Evolutionary conservation across 495 filamentous ascomycete genomes (phyloP).

Genomic region (Neurospora sp.): DNA sequence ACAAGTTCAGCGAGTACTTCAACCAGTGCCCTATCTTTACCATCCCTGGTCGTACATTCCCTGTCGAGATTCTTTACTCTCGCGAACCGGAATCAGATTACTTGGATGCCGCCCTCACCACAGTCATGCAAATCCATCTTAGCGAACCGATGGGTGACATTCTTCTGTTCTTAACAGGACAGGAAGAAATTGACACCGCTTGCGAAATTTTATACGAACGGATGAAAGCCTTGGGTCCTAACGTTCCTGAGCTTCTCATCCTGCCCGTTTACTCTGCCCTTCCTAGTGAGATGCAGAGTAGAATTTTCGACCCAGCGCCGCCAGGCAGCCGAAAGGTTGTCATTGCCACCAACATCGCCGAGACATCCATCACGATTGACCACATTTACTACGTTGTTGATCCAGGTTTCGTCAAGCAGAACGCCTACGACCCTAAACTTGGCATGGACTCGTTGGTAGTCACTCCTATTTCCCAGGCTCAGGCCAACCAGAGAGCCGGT

Average conservation of each 20-base stretch:
- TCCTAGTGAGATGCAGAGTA: slow-evolving; percentile 87
- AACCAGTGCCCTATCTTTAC: slow-evolving; percentile 91
- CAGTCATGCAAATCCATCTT: slow-evolving; percentile 97
- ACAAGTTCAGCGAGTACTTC: slow-evolving; percentile 95
- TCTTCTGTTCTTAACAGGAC: slow-evolving; percentile 88
- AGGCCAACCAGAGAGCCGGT: slow-evolving; percentile 89
- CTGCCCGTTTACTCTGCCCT: slow-evolving; percentile 90
- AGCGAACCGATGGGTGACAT: slow-evolving; percentile 88
- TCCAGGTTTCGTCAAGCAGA: slow-evolving; percentile 96
- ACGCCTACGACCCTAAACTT: slow-evolving; percentile 91
- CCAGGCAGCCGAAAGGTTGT: slow-evolving; percentile 87
- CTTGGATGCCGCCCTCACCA: slow-evolving; percentile 86
- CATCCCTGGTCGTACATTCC: slow-evolving; percentile 89
- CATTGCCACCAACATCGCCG: slow-evolving; percentile 97
- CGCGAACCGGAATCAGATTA: slow-evolving; percentile 95
- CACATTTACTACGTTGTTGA: slow-evolving; percentile 96
- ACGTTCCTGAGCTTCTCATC: slow-evolving; percentile 85
- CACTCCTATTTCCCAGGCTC: slow-evolving; percentile 91
- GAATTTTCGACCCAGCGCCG: slow-evolving; percentile 89
- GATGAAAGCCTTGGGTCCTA: slow-evolving; percentile 90
- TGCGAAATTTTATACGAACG: slow-evolving; percentile 89
- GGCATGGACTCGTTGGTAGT: slow-evolving; percentile 96
- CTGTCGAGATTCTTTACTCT: slow-evolving; percentile 90
- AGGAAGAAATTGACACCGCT: slow-evolving; percentile 94
- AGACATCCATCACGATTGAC: slow-evolving; percentile 96